Conservation (phyloP, 208 protist species). For the Crithidia acanthocephali region DNA sequence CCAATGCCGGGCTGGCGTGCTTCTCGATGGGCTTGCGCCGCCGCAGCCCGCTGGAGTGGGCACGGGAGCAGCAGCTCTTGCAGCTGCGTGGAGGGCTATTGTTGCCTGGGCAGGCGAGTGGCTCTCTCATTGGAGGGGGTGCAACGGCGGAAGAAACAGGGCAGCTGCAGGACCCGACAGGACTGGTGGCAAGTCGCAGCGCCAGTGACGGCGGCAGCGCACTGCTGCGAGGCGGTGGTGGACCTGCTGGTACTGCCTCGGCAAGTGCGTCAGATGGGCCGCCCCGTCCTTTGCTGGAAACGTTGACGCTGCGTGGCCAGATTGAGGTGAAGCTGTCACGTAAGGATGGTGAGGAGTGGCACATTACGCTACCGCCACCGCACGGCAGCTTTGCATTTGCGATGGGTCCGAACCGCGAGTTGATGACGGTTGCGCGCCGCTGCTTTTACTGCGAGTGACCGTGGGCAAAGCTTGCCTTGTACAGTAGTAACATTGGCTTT, state of each 20-base stretch:
- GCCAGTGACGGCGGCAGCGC: background rate
- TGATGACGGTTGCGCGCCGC: constrained; percentile 18
- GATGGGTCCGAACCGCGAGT: constrained; percentile 24
- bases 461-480: background rate
- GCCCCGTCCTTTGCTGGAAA: constrained; percentile 26
- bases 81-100: no score
- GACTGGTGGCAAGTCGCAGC: constrained; percentile 1
- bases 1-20: constrained; percentile 49
- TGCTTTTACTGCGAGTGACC: constrained; percentile 25
- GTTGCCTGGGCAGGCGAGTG: no score
- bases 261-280: background rate
- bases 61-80: background rate
- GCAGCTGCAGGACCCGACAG: background rate
- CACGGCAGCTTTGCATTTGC: constrained; percentile 27
- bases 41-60: constrained; percentile 22
- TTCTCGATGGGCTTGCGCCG: constrained; percentile 56
- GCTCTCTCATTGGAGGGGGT: background rate
- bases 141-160: background rate
- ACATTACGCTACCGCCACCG: constrained; percentile 22
- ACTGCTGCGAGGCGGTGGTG: background rate
- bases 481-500: background rate
- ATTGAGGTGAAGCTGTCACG: constrained; percentile 28
- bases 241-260: background rate
- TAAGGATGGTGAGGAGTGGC: constrained; percentile 25
- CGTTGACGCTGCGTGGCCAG: constrained; percentile 24